Evolutionary conservation across 768 basidiomycete species (phyloP), one percentile per base, ranked within the genome.

Genomic region (Lentinula boryana): DNA sequence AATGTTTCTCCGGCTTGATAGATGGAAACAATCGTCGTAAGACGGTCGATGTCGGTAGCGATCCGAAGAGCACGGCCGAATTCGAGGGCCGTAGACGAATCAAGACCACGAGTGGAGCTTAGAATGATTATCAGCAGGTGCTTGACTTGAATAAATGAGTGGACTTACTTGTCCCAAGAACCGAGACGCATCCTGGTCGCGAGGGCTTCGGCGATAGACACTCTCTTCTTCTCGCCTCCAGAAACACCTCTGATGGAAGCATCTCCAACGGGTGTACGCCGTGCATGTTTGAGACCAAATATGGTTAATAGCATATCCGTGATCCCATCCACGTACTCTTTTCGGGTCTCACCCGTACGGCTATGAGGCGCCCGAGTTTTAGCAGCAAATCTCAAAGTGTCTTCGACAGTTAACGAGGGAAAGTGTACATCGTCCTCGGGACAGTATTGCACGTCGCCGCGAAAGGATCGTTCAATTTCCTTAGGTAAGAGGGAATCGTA

Each of bases 371-470:
- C 83, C 27, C 91, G 86, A 16, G 83, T 86, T 63, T 78, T 81
- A 0, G 87, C 80, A 0, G 89, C 87, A 60, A 91, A 89, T 15
- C 70, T 75, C 33, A 97, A 77, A 0, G 91, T 93, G 68, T 93
- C 81, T 52, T 83, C 80, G 35, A 93, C 91, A 5, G 89, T 91
- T 31, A 96, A 79, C 9, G 88, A 90, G 5, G 93, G 89, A 65
- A 94, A 89, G 69, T 93, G 92, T 1, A 90, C 76, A 68, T 95
- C 92, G 66, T 93, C 92, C 74, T 91, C 92, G 0, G 90, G 89
- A 62, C 82, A 87, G 69, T 91, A 93, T 58, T 84, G 82, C 2
- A 91, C 86, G 67, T 92, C 92, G 15, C 93, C 94, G 2, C 88
- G 86, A 69, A 84, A 89, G 56, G 81, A 80, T 62, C 83, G 80